Conservation (phyloP, 2,329 filamentous ascomycete species). For the Penicillium capsulatum region DNA sequence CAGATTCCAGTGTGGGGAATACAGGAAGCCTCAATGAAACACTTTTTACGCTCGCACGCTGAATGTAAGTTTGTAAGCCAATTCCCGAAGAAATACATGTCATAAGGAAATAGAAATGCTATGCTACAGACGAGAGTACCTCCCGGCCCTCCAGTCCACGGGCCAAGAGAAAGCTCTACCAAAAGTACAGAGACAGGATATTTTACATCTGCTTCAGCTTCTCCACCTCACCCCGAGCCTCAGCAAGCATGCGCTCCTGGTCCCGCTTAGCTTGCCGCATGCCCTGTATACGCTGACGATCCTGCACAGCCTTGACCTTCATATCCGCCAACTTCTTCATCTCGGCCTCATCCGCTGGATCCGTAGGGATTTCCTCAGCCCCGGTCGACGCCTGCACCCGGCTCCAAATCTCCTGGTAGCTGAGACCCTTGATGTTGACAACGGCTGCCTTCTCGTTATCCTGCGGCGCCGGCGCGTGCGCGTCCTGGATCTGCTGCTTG, state of each 20-base stretch:
- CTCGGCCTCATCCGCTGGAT: constrained; percentile 35
- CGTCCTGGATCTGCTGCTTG: constrained; percentile 26
- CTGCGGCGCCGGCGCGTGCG: constrained; percentile 32
- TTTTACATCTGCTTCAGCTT: constrained; percentile 36
- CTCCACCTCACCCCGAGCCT: constrained; percentile 43
- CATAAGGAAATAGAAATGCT: constrained; percentile 21
- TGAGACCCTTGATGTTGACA: constrained; percentile 39
- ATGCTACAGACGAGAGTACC: constrained; percentile 22
- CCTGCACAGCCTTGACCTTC: constrained; percentile 34
- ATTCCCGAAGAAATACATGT: constrained; percentile 23
- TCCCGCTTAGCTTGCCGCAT: constrained; percentile 45
- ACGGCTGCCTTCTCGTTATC: constrained; percentile 32
- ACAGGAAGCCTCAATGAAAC: too few relatives aligned
- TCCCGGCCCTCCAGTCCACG: constrained; percentile 1
- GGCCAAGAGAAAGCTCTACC: neutral
- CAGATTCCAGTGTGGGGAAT: neutral
- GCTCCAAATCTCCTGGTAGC: constrained; percentile 42
- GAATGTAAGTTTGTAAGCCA: constrained; percentile 1
- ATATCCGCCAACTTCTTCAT: constrained; percentile 35
- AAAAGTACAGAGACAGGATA: constrained; percentile 10
- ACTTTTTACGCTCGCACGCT: too few relatives aligned
- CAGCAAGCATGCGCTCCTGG: constrained; percentile 43
- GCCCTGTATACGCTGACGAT: constrained; percentile 35
- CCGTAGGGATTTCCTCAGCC: constrained; percentile 34
- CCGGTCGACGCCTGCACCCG: constrained; percentile 41